Base-by-base conservation (phyloP, 75 land plant species). In the Pinus albicaulis region DNA sequence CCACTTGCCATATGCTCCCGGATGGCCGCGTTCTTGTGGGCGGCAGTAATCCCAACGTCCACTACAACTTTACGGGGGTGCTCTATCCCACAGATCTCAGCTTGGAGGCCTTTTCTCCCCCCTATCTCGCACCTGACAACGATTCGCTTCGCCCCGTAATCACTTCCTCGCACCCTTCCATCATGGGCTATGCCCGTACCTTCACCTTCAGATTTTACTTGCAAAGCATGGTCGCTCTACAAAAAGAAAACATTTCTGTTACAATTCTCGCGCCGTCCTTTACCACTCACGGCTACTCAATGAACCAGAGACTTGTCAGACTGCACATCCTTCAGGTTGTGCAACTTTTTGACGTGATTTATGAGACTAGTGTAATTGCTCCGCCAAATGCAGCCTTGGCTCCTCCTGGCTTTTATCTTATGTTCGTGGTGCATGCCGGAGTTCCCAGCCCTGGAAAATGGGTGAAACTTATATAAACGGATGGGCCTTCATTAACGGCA, bases 351-450 rank as follows among this genome's bases (percentile, higher is more conserved):
- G 5, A 16, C 16, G 31, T 31, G 31, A 15, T 36, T 19, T 86
- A 79, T 73, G 55, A 72, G 60, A 63, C 87, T 15, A 31, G 22
- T 4, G 82, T 81, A 15, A 57, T 70, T 14, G 80, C 82, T n/a
- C 98, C 98, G 25, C 76, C 76, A 13, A 81, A 82, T 20, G 28
- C 64, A 4, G 76, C 28, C 20, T 38, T 92, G 36, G 98, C 95
- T n/a, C 98, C 96, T 23, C 76, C 88, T 14, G 89, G 90, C 13
- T 93, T 93, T 74, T 95, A 95, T 74, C 75, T 95, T 75, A 36
- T 92, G 25, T 91, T 82, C 65, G 87, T 89, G 20, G 84, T 95
- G 38, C 86, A 95, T 75, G 76, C 52, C 15, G 85, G 81, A 16
- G 44, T 89, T 58, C 95, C 95, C 34, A 88, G 89, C 48, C 56